Percentiles rank a stretch among this genome's conserved stretches.
Conservation (phyloP, 768 basidiomycete species). For the Albatrellus ellisii region DNA sequence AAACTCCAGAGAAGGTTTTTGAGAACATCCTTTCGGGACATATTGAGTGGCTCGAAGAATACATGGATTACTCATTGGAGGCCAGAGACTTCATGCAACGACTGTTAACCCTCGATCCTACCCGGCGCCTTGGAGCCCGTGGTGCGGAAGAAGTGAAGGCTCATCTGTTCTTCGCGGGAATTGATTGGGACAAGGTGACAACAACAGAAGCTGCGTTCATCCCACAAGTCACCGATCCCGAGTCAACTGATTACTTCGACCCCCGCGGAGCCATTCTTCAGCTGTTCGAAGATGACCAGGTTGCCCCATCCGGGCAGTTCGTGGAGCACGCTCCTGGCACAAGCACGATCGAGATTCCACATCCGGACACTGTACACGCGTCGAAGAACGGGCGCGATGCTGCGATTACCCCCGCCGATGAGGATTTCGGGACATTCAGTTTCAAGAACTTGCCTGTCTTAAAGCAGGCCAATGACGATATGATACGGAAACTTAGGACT, state of each 20-base stretch:
- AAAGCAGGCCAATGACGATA: constrained; percentile 97
- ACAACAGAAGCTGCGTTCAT: constrained; percentile 88
- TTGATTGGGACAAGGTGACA: constrained; percentile 91
- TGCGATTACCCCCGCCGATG: constrained; percentile 47
- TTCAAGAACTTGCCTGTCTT: constrained; percentile 94
- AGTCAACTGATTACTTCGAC: constrained; percentile 99
- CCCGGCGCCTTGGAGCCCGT: constrained; percentile 65
- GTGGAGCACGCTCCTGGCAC: too few relatives aligned
- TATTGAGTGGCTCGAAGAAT: constrained; percentile 94
- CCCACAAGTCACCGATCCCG: constrained; percentile 88
- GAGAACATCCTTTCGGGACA: constrained; percentile 94
- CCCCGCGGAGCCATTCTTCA: constrained; percentile 86
- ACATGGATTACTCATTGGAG: constrained; percentile 74
- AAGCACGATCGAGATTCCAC: constrained; percentile 19
- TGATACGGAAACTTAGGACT: constrained; percentile 89
- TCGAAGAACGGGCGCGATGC: constrained; percentile 19
- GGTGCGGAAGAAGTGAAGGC: constrained; percentile 89
- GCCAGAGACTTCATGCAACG: constrained; percentile 84
- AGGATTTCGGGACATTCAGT: constrained; percentile 96
- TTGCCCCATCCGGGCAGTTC: constrained; percentile 37
- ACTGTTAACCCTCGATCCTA: constrained; percentile 72
- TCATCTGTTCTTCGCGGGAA: constrained; percentile 81
- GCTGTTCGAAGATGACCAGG: constrained; percentile 85
- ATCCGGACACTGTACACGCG: constrained; percentile 14
- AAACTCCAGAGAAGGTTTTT: constrained; percentile 94